A percentile compares a stretch with the other conserved stretches of the same genome.
phyloP scores from a whole-genome alignment of 805 yeast species.

The Cyberlindnera nakhonratchasimensis region DNA sequence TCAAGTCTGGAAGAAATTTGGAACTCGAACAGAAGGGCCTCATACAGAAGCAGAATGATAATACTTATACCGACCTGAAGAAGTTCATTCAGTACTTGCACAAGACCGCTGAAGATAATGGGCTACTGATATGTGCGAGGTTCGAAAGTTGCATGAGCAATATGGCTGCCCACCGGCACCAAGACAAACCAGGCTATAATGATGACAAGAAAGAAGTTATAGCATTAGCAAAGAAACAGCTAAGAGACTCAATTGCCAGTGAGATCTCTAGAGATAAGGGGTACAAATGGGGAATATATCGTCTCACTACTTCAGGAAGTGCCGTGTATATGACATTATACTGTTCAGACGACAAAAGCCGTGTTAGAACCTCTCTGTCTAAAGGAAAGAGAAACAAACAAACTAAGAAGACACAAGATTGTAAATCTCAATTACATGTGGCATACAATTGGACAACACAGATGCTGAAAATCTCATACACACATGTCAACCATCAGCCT shows the following conservation, averaged over 20 bases:
- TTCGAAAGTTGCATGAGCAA: neutral
- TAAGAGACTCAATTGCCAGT: constrained; percentile 1
- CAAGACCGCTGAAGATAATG: neutral
- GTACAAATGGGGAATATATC: constrained; percentile 11
- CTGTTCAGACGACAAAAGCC: constrained; percentile 11
- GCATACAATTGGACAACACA: constrained; percentile 9
- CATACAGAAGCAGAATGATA: neutral
- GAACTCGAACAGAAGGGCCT: neutral
- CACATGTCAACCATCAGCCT: constrained; percentile 4
- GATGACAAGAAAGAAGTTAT: neutral
- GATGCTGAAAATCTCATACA: constrained; percentile 3
- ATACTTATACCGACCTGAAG: neutral
- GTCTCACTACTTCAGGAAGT: constrained; percentile 4
- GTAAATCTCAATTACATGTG: constrained; percentile 10
- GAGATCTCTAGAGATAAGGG: neutral
- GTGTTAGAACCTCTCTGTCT: constrained; percentile 7
- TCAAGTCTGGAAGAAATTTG: neutral
- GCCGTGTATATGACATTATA: constrained; percentile 10
- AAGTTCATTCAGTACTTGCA: constrained; percentile 1
- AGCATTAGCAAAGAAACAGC: constrained; percentile 1
- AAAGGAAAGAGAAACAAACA: constrained; percentile 9
- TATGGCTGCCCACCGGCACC: neutral
- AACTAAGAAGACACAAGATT: constrained; percentile 8
- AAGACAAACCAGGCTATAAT: neutral
- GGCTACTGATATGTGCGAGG: neutral